Percentiles rank a stretch among this genome's conserved stretches.
Conservation (phyloP, 768 basidiomycete species). For the Mycena rebaudengoi region DNA sequence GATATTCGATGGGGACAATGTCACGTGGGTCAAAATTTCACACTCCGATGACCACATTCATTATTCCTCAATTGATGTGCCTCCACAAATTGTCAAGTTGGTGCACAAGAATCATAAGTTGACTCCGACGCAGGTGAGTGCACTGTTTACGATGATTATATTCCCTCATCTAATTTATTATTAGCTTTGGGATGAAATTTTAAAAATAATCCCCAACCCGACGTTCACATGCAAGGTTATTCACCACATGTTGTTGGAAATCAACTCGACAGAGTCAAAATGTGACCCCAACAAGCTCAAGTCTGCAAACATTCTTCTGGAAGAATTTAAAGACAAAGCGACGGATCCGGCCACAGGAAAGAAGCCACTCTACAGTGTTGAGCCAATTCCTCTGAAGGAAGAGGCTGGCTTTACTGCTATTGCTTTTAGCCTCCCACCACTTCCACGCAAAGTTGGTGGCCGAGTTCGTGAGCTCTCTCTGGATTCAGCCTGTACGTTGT, state of each 20-base stretch:
- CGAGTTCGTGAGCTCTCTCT: slow-evolving; percentile 36
- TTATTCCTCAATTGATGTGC: background rate
- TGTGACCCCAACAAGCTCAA: slow-evolving; percentile 34
- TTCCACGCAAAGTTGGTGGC: slow-evolving; percentile 31
- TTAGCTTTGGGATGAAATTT: background rate
- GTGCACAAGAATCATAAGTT: background rate
- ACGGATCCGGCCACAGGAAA: background rate
- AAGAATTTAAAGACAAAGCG: slow-evolving; percentile 14
- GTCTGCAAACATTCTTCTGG: slow-evolving; percentile 35
- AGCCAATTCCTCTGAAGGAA: slow-evolving; percentile 2
- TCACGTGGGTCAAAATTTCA: background rate
- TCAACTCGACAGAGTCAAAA: slow-evolving; percentile 32
- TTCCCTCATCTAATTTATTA: background rate
- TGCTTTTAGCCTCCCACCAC: slow-evolving; percentile 35
- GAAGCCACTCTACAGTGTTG: slow-evolving; percentile 2
- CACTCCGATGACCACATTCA: background rate
- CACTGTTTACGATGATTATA: too few species aligned
- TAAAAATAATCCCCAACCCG: background rate
- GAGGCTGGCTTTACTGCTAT: slow-evolving; percentile 31
- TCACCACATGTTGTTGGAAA: slow-evolving; percentile 30
- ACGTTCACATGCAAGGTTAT: slow-evolving; percentile 25
- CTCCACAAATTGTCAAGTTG: background rate
- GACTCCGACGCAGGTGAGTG: background rate
- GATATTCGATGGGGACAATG: background rate
- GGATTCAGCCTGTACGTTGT: slow-evolving; percentile 40